Conservation (phyloP, 345 rosid genomes). For the Boechera retrofracta region DNA sequence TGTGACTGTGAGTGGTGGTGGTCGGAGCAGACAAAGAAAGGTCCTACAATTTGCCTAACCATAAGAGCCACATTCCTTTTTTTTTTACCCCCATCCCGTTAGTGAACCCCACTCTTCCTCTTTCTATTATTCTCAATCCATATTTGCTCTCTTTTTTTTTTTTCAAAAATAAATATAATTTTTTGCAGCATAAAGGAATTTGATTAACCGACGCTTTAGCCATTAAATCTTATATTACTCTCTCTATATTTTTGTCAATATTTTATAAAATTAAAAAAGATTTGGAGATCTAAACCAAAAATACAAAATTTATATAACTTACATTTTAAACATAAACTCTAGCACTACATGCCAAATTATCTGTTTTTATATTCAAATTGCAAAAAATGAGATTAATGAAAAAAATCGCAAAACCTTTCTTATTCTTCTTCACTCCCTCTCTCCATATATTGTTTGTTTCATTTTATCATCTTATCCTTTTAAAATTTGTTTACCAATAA, state of each 20-base stretch:
- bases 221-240: not conserved
- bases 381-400: too few species aligned
- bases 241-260: not conserved
- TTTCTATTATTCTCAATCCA: conserved; percentile 12
- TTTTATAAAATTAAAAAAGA: too few species aligned
- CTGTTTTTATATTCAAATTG: too few species aligned
- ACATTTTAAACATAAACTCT: too few species aligned
- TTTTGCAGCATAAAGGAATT: not conserved
- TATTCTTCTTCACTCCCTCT: too few species aligned
- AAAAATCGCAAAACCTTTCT: too few species aligned
- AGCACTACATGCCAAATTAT: too few species aligned
- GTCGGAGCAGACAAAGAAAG: conserved; percentile 39
- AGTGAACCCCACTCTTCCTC: conserved; percentile 35
- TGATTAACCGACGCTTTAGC: not conserved
- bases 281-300: too few species aligned
- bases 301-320: too few species aligned
- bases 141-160: not conserved
- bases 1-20: conserved; percentile 17
- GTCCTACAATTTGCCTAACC: conserved; percentile 37
- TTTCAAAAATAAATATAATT: not conserved
- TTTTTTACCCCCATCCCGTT: conserved; percentile 20
- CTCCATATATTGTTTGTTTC: not conserved
- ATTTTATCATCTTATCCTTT: not conserved
- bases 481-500: not conserved
- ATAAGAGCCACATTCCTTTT: conserved; percentile 27